Evolutionary conservation across 2,329 filamentous ascomycete genomes (phyloP).

Genomic region (Scopulariopsis brevicaulis): DNA sequence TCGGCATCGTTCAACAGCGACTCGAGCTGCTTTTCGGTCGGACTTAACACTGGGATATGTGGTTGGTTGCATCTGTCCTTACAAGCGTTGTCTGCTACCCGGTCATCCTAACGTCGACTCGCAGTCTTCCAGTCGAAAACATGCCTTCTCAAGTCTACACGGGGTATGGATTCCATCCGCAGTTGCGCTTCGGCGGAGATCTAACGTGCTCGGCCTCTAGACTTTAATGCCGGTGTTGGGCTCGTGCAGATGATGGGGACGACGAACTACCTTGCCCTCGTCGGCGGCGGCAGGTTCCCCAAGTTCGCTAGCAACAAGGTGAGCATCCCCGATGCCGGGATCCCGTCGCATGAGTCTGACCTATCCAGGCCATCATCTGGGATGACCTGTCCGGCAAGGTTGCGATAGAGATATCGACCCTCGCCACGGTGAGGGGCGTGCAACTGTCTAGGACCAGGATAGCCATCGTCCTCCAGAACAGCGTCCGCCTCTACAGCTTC

Average conservation of each 20-base stretch:
- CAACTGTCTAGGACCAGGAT: slow-evolving; percentile 67
- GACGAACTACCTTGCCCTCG: slow-evolving; percentile 77
- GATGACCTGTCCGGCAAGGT: slow-evolving; percentile 69
- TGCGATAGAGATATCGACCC: slow-evolving; percentile 68
- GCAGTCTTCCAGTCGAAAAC: slow-evolving; percentile 63
- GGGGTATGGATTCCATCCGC: slow-evolving; percentile 20
- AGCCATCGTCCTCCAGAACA: slow-evolving; percentile 71
- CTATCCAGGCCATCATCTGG: slow-evolving; percentile 67
- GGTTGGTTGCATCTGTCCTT: slow-evolving; percentile 37
- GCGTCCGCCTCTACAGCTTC: slow-evolving; percentile 71
- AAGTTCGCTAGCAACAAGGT: slow-evolving; percentile 85
- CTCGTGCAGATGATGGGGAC: slow-evolving; percentile 78
- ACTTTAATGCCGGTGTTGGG: slow-evolving; percentile 73
- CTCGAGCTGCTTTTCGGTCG: slow-evolving; percentile 75
- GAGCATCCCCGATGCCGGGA: slow-evolving; percentile 1
- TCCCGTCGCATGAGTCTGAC: neutral
- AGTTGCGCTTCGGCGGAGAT: neutral
- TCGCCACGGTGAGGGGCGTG: slow-evolving; percentile 70
- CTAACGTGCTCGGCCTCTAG: slow-evolving; percentile 21
- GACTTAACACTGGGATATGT: slow-evolving; percentile 75
- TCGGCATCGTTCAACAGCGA: slow-evolving; percentile 81
- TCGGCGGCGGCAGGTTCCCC: slow-evolving; percentile 76
- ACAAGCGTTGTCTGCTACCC: slow-evolving; percentile 6
- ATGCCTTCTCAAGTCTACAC: slow-evolving; percentile 52
- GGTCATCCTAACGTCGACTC: neutral